Evolutionary conservation across 441 rosid species (phyloP), one percentile per base, ranked within the genome.

Genomic region (Erysimum cheiri): DNA sequence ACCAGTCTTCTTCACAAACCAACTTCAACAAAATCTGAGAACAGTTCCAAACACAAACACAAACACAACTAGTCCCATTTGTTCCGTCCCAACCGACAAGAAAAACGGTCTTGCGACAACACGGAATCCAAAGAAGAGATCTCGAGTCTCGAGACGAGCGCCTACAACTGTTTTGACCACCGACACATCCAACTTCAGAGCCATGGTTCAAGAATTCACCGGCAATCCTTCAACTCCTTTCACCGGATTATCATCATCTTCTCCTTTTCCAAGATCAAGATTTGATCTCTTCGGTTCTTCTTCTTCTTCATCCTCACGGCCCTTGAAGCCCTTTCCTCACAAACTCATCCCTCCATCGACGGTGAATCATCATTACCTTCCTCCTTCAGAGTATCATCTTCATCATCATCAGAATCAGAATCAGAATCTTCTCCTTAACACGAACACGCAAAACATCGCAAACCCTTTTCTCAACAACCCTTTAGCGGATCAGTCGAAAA

Each of bases 141-240:
- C 89, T 17, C 71, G 93, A 65, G 91, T 87, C 32, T 86, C 93
- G 4, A 75, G 89, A 80, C 82, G 93, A 64, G 91, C 93, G 12
- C 90, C 93, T 5, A 88, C 93, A 0, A 88, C 93, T 19, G 91
- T 88, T 50, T 66, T 88, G 54, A 86, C 86, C n/a, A 88, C 93
- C 66, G 93, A 88, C 77, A 88, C 93, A 22, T 48, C 81, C 19
- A 88, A 88, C 78, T 88, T 88, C 76, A 78, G 93, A 69, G 89
- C 93, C 75, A 88, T 88, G 93, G 93, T 88, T 54, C 93, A 88
- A 70, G 91, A 88, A 29, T 88, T 88, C 72, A 88, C 93, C 2
- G 93, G 93, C 50, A 86, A 84, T 55, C 93, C 91, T 17, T 84
- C 86, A 12, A 85, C 87, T 44, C 93, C 93, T 40, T 88, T 86